Conservation (phyloP, 2,329 filamentous ascomycete species). For the Epichloe hybrida region DNA sequence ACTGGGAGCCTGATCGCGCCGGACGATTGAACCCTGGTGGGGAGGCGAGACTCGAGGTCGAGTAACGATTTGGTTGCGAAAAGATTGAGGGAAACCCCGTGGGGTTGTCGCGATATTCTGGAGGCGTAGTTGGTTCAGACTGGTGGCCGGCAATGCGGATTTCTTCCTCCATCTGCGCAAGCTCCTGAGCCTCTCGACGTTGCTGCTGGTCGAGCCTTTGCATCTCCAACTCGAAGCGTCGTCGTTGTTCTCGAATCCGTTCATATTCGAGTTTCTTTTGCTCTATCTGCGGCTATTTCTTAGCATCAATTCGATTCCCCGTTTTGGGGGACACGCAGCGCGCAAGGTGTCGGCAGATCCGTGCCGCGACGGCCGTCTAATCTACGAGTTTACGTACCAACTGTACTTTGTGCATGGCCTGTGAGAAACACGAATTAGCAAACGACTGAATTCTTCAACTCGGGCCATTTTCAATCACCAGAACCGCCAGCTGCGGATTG, state of each 20-base stretch:
- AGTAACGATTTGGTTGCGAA: constrained; percentile 77
- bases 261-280: constrained; percentile 92
- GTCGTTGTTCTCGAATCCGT: constrained; percentile 74
- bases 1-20: constrained; percentile 62
- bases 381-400: constrained; percentile 43
- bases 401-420: constrained; percentile 62
- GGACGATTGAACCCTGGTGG: constrained; percentile 65
- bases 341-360: not conserved
- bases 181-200: constrained; percentile 68
- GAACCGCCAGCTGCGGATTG: not conserved
- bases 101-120: constrained; percentile 66
- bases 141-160: constrained; percentile 56
- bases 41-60: constrained; percentile 74
- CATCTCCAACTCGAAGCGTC: constrained; percentile 85
- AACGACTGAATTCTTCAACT: not conserved
- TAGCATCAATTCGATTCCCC: not conserved
- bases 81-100: constrained; percentile 66
- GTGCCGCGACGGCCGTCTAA: not conserved
- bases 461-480: not conserved
- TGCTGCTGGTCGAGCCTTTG: constrained; percentile 78
- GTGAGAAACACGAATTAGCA: not conserved
- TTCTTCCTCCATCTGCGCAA: constrained; percentile 71
- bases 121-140: constrained; percentile 91
- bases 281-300: constrained; percentile 52
- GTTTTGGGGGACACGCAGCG: not conserved